Evolutionary conservation across 177 flowering plant genomes (phyloP).

Genomic region (Vitis hybrid): DNA sequence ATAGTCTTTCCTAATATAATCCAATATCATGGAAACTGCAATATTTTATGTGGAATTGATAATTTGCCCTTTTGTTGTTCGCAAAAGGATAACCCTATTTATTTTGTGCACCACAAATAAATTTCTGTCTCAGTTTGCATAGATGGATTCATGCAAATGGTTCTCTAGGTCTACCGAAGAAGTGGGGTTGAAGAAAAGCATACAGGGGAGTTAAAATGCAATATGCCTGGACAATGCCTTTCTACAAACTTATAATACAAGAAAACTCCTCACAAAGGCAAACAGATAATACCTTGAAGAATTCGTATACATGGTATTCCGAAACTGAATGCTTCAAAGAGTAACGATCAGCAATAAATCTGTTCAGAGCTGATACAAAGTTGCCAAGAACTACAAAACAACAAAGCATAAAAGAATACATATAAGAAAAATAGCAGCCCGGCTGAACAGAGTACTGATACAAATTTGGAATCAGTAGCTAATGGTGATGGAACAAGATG

Average conservation of each 20-base stretch:
- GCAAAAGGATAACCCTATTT: no score
- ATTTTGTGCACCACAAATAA: no score
- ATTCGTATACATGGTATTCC: slow-evolving; percentile 88
- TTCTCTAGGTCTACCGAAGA: no score
- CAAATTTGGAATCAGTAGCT: background rate
- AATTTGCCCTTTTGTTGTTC: no score
- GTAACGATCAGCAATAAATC: slow-evolving; percentile 77
- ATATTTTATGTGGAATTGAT: background rate
- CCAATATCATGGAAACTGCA: background rate
- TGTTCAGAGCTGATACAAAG: slow-evolving; percentile 80
- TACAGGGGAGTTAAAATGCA: no score
- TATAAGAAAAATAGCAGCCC: background rate
- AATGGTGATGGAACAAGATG: no score
- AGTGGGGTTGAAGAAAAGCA: no score
- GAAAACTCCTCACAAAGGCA: background rate
- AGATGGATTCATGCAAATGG: no score
- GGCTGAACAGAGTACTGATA: background rate
- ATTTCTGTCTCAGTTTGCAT: no score
- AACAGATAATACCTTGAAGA: slow-evolving; percentile 56
- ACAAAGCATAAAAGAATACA: slow-evolving; percentile 8
- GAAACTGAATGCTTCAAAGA: slow-evolving; percentile 63
- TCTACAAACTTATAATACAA: background rate
- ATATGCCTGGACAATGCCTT: no score
- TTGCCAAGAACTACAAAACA: slow-evolving; percentile 70
- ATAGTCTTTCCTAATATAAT: background rate